Evolutionary conservation across 768 basidiomycete genomes (phyloP).

Genomic region (Tulasnella sp.): DNA sequence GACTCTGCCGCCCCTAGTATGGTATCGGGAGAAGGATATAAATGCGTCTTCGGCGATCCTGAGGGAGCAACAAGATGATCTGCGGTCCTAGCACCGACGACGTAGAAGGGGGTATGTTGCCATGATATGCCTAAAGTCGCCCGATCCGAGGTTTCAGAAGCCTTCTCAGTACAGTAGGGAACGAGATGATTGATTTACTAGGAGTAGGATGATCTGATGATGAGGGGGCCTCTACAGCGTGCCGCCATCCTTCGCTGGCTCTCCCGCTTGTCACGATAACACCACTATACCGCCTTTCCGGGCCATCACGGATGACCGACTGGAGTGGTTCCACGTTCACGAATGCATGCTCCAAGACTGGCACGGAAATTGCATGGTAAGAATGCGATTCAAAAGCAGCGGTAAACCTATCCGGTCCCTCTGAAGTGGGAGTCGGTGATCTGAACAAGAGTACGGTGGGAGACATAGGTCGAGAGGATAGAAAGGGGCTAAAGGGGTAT

Average conservation of each 20-base stretch:
- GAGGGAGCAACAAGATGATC: conserved; percentile 33
- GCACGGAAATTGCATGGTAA: conserved; percentile 27
- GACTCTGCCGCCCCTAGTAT: conserved; percentile 40
- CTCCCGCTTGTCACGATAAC: conserved; percentile 74
- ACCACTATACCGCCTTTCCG: conserved; percentile 35
- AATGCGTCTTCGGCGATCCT: conserved; percentile 12
- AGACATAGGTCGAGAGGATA: too few species aligned
- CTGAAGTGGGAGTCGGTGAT: conserved; percentile 28
- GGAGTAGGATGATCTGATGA: too few species aligned
- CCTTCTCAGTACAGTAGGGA: neutral
- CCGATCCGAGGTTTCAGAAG: neutral
- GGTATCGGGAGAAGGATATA: conserved; percentile 23
- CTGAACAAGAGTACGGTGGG: conserved; percentile 36
- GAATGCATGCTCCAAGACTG: conserved; percentile 58
- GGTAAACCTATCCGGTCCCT: conserved; percentile 49
- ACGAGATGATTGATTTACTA: neutral
- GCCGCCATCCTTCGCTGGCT: conserved; percentile 60
- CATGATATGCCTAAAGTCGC: conserved; percentile 30
- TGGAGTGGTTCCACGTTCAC: conserved; percentile 40
- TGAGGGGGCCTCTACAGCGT: conserved; percentile 29
- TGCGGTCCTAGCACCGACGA: conserved; percentile 60
- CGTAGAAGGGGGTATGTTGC: conserved; percentile 60
- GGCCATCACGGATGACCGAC: conserved; percentile 34
- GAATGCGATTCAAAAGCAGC: conserved; percentile 30
- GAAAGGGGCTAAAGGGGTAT: too few species aligned